Evolutionary conservation across 1,284 basidiomycete genomes (phyloP).

Genomic region (Agroathelia rolfsii): DNA sequence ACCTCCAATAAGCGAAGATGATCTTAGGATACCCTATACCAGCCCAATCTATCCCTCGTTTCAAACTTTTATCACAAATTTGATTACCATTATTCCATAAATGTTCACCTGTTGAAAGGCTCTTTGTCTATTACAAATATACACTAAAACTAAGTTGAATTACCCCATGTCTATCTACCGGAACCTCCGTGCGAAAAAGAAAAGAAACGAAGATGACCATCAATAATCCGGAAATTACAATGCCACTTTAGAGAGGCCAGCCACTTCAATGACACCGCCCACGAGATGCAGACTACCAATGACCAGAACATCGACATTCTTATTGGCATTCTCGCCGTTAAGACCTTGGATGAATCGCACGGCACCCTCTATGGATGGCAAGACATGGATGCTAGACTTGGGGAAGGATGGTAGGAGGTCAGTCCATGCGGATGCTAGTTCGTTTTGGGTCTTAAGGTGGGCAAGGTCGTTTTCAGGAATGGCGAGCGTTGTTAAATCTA

Average conservation of each 20-base stretch:
- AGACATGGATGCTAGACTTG: conserved; percentile 56
- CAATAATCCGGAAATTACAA: conserved; percentile 21
- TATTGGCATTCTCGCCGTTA: conserved; percentile 19
- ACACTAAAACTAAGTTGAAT: too few species aligned
- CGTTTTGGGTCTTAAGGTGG: conserved; percentile 66
- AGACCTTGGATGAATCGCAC: conserved; percentile 49
- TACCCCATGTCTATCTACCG: too few species aligned
- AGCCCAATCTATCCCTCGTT: too few species aligned
- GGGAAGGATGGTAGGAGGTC: conserved; percentile 54
- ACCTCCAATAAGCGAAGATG: conserved; percentile 9
- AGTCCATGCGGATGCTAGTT: conserved; percentile 70
- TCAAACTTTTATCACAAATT: too few species aligned
- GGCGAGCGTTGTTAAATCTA: conserved; percentile 68
- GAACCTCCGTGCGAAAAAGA: too few species aligned
- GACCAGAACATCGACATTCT: conserved; percentile 60
- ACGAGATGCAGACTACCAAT: conserved; percentile 92
- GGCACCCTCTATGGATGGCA: conserved; percentile 87
- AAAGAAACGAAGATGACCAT: too few species aligned
- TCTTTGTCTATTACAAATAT: too few species aligned
- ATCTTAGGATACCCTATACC: too few species aligned
- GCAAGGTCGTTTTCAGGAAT: conserved; percentile 56
- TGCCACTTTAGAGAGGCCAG: conserved; percentile 59
- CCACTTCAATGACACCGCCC: conserved; percentile 89
- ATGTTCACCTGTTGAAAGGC: too few species aligned
- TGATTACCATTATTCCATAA: too few species aligned